Base-by-base conservation (phyloP, 805 yeast species). In the Kodamaea sagamina region DNA sequence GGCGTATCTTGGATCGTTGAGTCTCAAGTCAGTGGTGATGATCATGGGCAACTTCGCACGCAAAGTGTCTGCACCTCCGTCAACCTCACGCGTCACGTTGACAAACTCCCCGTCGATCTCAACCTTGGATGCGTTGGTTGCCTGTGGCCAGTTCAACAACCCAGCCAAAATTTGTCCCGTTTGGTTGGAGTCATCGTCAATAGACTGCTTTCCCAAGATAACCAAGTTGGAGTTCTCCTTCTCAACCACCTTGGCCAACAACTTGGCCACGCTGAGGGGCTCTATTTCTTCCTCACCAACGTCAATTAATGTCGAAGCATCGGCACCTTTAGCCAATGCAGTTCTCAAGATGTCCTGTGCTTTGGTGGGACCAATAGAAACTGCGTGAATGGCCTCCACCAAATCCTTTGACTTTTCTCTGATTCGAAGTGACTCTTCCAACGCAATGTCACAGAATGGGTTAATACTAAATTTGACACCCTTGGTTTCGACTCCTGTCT, bases 121-220 rank as follows among this genome's bases (percentile, higher is more conserved):
- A 27, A 92, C 92, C 62, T 87, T 85, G 36, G 93, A 84, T 5
- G 97, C 97, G 59, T 89, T 87, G 25, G 97, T 92, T 25, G 96
- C 97, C 59, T 90, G 97, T 13, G 97, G 95, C 98, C 98, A 92
- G 58, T 82, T 80, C 65, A 92, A 76, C 47, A 92, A 70, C 7
- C 96, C 97, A 2, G 97, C 98, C 42, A 93, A 77, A 82, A 93
- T 89, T 66, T 90, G 98, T 19, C 98, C 99, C 10, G 97, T 90
- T 66, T 90, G 96, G 64, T 88, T 89, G 34, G 88, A 74, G 59
- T 93, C 99, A 54, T 89, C 95, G 66, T 93, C 99, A 55, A 93
- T 90, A 29, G 98, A 89, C 68, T 93, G 99, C 62, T 93, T 93
- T 36, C 99, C 99, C 63, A 93, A 74, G 31, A 93, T 79, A 35